phyloP scores from a whole-genome alignment of 306 rosid species.

The Medicago truncatula region MtrunA17r5.0-ANR NC_053042.1:49990001-49990500 shows the following conservation, averaged over 20 bases:
- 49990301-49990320: constrained; percentile 5
- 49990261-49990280: constrained; percentile 2
- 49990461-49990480: constrained; percentile 97
- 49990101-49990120: not conserved
- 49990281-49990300: not conserved
- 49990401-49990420: constrained; percentile 93
- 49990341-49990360: constrained; percentile 95
- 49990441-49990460: constrained; percentile 95
- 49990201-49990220: not conserved
- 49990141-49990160: not conserved
- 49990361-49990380: constrained; percentile 99
- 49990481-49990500: constrained; percentile 97
- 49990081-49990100: not conserved
- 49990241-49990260: not conserved
- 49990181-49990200: not conserved
- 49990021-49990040: not conserved
- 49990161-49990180: no score
- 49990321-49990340: constrained; percentile 87
- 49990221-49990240: not conserved
- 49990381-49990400: constrained; percentile 96
- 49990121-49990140: not conserved
- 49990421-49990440: constrained; percentile 97
- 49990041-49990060: not conserved
- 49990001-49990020: not conserved
- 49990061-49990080: no score